Percentiles rank a stretch among this genome's conserved stretches.
These are phyloP conservation scores for Testicularia cyperi DNA, from an alignment of 1,284 basidiomycete genomes.

Conservation along the genomic window DNA sequence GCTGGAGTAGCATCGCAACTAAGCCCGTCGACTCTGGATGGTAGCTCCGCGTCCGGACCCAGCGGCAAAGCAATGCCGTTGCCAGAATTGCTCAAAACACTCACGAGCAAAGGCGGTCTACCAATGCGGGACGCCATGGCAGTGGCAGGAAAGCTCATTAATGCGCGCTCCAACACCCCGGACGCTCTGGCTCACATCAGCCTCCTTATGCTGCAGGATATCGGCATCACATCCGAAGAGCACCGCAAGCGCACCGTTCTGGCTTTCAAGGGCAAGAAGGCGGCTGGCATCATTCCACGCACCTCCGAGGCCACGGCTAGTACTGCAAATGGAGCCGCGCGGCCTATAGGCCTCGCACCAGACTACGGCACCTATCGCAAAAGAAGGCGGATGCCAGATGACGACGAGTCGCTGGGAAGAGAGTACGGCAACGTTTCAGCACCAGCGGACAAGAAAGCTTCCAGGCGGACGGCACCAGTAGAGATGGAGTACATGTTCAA, in stretches of 20 bases:
- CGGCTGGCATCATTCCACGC: slow-evolving; percentile 19
- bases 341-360: slow-evolving; percentile 12
- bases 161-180: slow-evolving; percentile 34
- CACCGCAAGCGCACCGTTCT: slow-evolving; percentile 35
- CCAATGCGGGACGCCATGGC: slow-evolving; percentile 45
- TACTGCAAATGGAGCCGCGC: not conserved
- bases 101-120: slow-evolving; percentile 33
- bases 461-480: not conserved
- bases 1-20: too few relatives aligned
- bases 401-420: slow-evolving; percentile 39
- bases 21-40: too few relatives aligned
- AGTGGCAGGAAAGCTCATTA: slow-evolving; percentile 45
- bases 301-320: not conserved
- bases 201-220: slow-evolving; percentile 36
- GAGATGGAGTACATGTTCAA: slow-evolving; percentile 43
- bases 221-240: slow-evolving; percentile 39
- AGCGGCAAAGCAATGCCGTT: slow-evolving; percentile 15
- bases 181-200: slow-evolving; percentile 29
- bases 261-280: slow-evolving; percentile 42
- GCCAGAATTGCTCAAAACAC: slow-evolving; percentile 32
- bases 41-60: too few relatives aligned
- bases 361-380: slow-evolving; percentile 22
- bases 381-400: slow-evolving; percentile 9
- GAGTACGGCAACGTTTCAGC: slow-evolving; percentile 42
- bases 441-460: slow-evolving; percentile 2